These are phyloP conservation scores for Candida arabinofermentans DNA, from an alignment of 805 yeast genomes.

Conservation along the genomic window DNA sequence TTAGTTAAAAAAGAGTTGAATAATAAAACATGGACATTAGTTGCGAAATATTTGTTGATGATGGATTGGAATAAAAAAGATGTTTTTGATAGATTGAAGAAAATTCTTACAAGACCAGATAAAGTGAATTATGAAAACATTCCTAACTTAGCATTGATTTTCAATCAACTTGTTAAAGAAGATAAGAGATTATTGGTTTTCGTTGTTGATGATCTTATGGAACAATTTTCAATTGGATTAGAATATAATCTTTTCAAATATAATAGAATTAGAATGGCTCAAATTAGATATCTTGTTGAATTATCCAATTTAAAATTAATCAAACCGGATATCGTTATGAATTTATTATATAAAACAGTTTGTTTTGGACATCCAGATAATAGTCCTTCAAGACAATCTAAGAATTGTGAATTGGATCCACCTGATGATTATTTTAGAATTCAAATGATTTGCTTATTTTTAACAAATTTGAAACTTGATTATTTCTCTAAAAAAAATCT, in stretches of 20 bases:
- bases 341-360: slow-evolving; percentile 51
- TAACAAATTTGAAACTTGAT: slow-evolving; percentile 28
- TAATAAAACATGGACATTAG: slow-evolving; percentile 28
- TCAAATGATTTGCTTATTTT: slow-evolving; percentile 44
- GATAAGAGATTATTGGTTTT: slow-evolving; percentile 38
- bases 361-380: slow-evolving; percentile 63
- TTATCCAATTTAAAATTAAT: slow-evolving; percentile 48
- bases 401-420: slow-evolving; percentile 45
- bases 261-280: slow-evolving; percentile 60
- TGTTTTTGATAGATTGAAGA: slow-evolving; percentile 25
- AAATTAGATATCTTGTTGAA: slow-evolving; percentile 56
- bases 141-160: slow-evolving; percentile 42
- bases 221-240: slow-evolving; percentile 59
- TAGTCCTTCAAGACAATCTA: slow-evolving; percentile 44
- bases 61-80: slow-evolving; percentile 46
- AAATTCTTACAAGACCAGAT: slow-evolving; percentile 56
- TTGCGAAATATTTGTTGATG: slow-evolving; percentile 36
- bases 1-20: slow-evolving; percentile 51
- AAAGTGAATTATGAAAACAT: slow-evolving; percentile 56
- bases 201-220: slow-evolving; percentile 61
- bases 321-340: slow-evolving; percentile 41
- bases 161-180: slow-evolving; percentile 33
- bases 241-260: slow-evolving; percentile 58
- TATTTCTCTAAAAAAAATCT: slow-evolving; percentile 9
- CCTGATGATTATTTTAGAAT: slow-evolving; percentile 72